A percentile compares a stretch with the other conserved stretches of the same genome.
These are phyloP conservation scores for Prototheca stagnorum DNA, from an alignment of 163 green algal genomes.

Conservation along the genomic window DNA sequence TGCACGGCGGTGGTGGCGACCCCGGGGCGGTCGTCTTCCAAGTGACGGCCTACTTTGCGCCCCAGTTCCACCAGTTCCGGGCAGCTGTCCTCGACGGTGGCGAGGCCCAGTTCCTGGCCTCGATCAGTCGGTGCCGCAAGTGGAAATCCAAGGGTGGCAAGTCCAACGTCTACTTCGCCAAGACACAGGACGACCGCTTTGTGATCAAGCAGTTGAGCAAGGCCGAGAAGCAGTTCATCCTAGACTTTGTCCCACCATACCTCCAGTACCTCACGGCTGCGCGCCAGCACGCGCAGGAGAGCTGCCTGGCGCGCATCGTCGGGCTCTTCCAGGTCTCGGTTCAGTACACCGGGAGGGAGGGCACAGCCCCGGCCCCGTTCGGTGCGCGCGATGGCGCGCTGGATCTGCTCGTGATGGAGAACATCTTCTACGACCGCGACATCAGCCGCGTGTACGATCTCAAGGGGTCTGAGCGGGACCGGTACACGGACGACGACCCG, in stretches of 20 bases:
- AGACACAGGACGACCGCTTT: conserved; percentile 71
- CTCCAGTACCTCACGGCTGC: conserved; percentile 47
- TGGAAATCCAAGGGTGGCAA: conserved; percentile 87
- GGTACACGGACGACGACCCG: conserved; percentile 43
- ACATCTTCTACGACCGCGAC: conserved; percentile 75
- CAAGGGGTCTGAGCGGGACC: conserved; percentile 73
- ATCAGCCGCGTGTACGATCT: conserved; percentile 80
- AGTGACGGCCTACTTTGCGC: conserved; percentile 67
- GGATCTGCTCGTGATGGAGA: conserved; percentile 86
- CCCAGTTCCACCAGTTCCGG: conserved; percentile 82
- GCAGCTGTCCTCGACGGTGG: conserved; percentile 41
- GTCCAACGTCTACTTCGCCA: conserved; percentile 84
- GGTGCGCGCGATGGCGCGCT: conserved; percentile 19
- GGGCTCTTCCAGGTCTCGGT: conserved; percentile 62
- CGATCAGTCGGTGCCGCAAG: conserved; percentile 38
- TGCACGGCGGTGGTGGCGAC: conserved; percentile 39
- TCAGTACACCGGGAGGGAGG: too few species aligned
- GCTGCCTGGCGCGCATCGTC: conserved; percentile 82
- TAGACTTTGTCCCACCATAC: conserved; percentile 74
- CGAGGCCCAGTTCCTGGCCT: conserved; percentile 49
- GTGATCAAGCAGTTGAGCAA: conserved; percentile 71
- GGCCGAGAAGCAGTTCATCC: conserved; percentile 61
- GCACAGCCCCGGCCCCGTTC: too few species aligned
- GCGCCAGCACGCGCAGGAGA: conserved; percentile 24
- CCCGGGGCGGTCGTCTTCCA: background rate